These are phyloP conservation scores for Trichoderma reesei DNA, from an alignment of 495 filamentous ascomycete genomes.

Conservation along the genomic window DNA sequence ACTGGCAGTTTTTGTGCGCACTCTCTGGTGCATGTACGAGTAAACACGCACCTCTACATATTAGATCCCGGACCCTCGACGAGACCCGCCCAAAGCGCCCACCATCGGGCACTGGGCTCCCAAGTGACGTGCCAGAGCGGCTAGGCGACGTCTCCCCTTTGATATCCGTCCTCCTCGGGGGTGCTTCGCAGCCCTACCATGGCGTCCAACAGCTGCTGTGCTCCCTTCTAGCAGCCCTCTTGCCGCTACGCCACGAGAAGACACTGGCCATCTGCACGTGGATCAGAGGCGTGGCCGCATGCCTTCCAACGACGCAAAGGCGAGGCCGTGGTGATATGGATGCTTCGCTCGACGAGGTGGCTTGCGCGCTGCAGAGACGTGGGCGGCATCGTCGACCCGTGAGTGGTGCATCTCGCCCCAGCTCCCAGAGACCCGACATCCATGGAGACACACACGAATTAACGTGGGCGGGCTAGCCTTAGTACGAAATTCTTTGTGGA, in stretches of 20 bases:
- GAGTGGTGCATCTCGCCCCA: conserved; percentile 7
- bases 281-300: neutral
- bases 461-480: conserved; percentile 7
- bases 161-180: neutral
- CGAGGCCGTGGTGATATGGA: neutral
- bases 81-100: conserved; percentile 7
- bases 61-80: neutral
- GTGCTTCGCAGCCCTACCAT: conserved; percentile 4
- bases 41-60: conserved; percentile 1
- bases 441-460: conserved; percentile 7
- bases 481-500: conserved; percentile 5
- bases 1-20: neutral
- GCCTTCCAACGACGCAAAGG: neutral
- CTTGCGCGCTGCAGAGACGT: neutral
- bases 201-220: neutral
- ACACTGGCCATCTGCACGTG: neutral
- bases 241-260: neutral
- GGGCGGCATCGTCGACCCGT: conserved; percentile 7
- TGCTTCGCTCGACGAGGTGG: conserved; percentile 3
- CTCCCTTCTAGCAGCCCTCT: neutral
- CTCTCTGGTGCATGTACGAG: neutral
- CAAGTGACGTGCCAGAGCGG: neutral
- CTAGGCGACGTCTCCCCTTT: neutral
- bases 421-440: neutral
- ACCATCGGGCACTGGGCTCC: conserved; percentile 1